Evolutionary conservation across 768 basidiomycete species (phyloP).

Genomic region (Suillus discolor): DNA sequence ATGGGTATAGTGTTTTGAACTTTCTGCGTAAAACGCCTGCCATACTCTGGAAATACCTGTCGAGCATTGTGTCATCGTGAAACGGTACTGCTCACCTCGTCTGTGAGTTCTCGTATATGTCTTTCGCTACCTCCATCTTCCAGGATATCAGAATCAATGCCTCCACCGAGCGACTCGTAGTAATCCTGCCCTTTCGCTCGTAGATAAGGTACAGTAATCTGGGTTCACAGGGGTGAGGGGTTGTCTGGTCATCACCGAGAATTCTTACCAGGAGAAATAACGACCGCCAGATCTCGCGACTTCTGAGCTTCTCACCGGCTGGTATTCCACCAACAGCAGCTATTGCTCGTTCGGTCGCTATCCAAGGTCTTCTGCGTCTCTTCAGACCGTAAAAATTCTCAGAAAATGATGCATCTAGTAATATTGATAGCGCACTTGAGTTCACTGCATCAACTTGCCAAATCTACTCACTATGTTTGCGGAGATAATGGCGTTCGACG

Average conservation of each 20-base stretch:
- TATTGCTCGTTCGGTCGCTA: constrained; percentile 66
- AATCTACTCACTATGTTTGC: constrained; percentile 68
- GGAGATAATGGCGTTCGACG: constrained; percentile 90
- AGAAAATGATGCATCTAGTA: constrained; percentile 85
- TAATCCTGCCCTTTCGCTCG: constrained; percentile 89
- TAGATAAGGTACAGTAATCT: constrained; percentile 87
- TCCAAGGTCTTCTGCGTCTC: constrained; percentile 68
- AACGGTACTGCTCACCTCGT: constrained; percentile 46
- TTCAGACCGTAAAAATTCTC: constrained; percentile 97
- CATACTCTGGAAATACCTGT: constrained; percentile 42
- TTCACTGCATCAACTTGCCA: neutral
- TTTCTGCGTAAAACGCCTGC: constrained; percentile 54
- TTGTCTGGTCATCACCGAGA: neutral
- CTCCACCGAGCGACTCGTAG: constrained; percentile 89
- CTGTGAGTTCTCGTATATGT: constrained; percentile 48
- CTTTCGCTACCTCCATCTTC: constrained; percentile 52
- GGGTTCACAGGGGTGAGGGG: constrained; percentile 5
- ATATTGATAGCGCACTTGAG: constrained; percentile 5
- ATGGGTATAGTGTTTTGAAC: constrained; percentile 83
- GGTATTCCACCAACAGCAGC: constrained; percentile 70
- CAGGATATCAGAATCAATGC: constrained; percentile 64
- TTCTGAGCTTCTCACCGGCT: constrained; percentile 64
- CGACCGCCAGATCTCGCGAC: constrained; percentile 72
- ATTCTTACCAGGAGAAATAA: constrained; percentile 74
- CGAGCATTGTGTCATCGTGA: constrained; percentile 10